phyloP scores from a whole-genome alignment of 2,329 filamentous ascomycete species.

The Pyrenophora graminea region DNA sequence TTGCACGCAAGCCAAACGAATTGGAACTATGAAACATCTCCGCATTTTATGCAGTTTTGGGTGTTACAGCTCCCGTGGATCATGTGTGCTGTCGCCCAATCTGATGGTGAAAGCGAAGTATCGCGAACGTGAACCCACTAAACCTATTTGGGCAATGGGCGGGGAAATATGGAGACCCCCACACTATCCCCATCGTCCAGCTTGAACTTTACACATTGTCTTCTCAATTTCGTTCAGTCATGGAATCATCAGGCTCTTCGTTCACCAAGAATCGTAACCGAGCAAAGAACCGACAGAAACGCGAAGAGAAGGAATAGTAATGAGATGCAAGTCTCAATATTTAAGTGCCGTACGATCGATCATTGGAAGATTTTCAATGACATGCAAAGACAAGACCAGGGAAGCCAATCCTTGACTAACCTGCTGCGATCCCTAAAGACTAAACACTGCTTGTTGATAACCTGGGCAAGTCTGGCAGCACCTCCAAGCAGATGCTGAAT shows the following conservation, averaged over 20 bases:
- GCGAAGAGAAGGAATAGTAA: conserved; percentile 4
- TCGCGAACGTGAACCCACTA: neutral
- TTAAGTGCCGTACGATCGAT: neutral
- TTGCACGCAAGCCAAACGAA: too few relatives aligned
- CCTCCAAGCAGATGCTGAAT: too few relatives aligned
- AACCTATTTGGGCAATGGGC: neutral
- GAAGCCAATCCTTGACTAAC: too few relatives aligned
- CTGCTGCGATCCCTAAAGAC: too few relatives aligned
- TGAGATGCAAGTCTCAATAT: conserved; percentile 1
- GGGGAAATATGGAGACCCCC: neutral
- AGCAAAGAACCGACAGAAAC: conserved; percentile 4
- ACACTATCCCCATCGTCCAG: neutral
- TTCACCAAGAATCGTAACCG: conserved; percentile 2
- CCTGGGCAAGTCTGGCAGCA: too few relatives aligned
- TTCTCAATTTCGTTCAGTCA: too few relatives aligned
- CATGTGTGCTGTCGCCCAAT: too few relatives aligned
- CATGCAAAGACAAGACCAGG: neutral
- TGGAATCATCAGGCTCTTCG: neutral
- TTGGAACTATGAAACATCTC: too few relatives aligned
- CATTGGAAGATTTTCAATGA: neutral
- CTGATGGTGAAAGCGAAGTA: neutral
- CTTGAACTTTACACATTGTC: too few relatives aligned
- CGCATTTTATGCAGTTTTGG: too few relatives aligned
- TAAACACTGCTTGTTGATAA: too few relatives aligned
- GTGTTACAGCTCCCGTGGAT: too few relatives aligned